Evolutionary conservation across 2,329 filamentous ascomycete species (phyloP).

Genomic region (Ceratocystis huliohia): DNA sequence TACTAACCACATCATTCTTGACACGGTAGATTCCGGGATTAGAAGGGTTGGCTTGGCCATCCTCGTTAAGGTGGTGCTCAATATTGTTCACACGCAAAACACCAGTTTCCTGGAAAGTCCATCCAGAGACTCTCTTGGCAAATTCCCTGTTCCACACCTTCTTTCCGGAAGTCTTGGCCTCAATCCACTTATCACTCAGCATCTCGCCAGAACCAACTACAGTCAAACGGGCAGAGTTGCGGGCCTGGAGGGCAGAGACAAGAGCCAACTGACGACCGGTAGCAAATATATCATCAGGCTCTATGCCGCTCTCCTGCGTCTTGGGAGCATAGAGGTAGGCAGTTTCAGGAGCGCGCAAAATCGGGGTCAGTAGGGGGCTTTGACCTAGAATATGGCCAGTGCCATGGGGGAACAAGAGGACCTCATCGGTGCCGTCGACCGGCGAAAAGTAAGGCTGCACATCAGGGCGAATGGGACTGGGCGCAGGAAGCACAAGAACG

Average conservation of each 20-base stretch:
- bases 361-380: slow-evolving; percentile 62
- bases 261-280: slow-evolving; percentile 72
- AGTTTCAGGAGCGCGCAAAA: slow-evolving; percentile 69
- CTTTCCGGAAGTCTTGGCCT: slow-evolving; percentile 34
- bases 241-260: slow-evolving; percentile 76
- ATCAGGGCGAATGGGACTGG: slow-evolving; percentile 50
- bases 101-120: slow-evolving; percentile 90
- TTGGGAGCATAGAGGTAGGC: slow-evolving; percentile 92
- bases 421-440: slow-evolving; percentile 34
- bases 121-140: slow-evolving; percentile 71
- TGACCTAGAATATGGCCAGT: slow-evolving; percentile 73
- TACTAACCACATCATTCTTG: slow-evolving; percentile 88
- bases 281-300: slow-evolving; percentile 67
- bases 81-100: slow-evolving; percentile 75
- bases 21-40: slow-evolving; percentile 89
- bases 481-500: slow-evolving; percentile 65
- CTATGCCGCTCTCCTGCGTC: slow-evolving; percentile 56
- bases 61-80: slow-evolving; percentile 51
- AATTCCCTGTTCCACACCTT: slow-evolving; percentile 74
- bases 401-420: slow-evolving; percentile 70
- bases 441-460: slow-evolving; percentile 67
- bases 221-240: slow-evolving; percentile 82
- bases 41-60: slow-evolving; percentile 38
- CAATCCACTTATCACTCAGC: slow-evolving; percentile 80
- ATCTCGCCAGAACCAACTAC: slow-evolving; percentile 78